A percentile compares a stretch with the other conserved stretches of the same genome.
Evolutionary conservation across 805 yeast genomes (phyloP).

Genomic region (Ogataea polymorpha): DNA sequence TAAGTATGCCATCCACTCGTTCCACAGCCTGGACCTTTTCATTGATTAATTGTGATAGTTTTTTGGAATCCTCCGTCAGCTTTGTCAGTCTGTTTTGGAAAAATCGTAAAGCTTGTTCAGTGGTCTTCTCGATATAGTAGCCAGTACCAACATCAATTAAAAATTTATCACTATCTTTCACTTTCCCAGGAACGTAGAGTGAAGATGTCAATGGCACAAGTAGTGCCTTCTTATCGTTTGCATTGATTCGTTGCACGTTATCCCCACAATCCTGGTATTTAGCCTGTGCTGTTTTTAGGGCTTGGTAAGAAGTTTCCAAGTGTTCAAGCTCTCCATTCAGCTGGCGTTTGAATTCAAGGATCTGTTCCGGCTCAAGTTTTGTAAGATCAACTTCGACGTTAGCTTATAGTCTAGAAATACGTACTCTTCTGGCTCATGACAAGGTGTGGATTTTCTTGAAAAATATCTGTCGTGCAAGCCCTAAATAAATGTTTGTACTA

Average conservation of each 20-base stretch:
- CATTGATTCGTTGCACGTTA: conserved; percentile 55
- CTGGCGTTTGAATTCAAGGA: conserved; percentile 76
- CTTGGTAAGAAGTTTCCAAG: conserved; percentile 77
- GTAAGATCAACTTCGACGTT: conserved; percentile 50
- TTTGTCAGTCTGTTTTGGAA: conserved; percentile 73
- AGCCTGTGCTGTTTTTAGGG: conserved; percentile 75
- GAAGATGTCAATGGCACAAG: conserved; percentile 88
- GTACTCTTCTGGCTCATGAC: conserved; percentile 17
- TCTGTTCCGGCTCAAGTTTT: conserved; percentile 76
- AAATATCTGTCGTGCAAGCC: conserved; percentile 5
- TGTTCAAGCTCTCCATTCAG: conserved; percentile 85
- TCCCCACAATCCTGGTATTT: conserved; percentile 79
- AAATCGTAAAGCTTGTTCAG: conserved; percentile 63
- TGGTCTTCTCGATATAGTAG: conserved; percentile 79
- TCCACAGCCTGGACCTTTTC: conserved; percentile 67
- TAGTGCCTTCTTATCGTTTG: conserved; percentile 45
- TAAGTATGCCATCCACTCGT: conserved; percentile 56
- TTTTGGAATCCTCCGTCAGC: conserved; percentile 66
- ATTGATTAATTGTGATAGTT: conserved; percentile 69
- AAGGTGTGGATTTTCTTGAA: neutral
- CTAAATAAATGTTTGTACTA: neutral
- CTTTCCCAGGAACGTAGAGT: conserved; percentile 82
- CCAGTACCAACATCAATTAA: conserved; percentile 97
- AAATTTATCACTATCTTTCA: conserved; percentile 61
- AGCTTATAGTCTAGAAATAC: conserved; percentile 1